phyloP scores from a whole-genome alignment of 768 basidiomycete species.

The Rhodotorula sphaerocarpa region DNA sequence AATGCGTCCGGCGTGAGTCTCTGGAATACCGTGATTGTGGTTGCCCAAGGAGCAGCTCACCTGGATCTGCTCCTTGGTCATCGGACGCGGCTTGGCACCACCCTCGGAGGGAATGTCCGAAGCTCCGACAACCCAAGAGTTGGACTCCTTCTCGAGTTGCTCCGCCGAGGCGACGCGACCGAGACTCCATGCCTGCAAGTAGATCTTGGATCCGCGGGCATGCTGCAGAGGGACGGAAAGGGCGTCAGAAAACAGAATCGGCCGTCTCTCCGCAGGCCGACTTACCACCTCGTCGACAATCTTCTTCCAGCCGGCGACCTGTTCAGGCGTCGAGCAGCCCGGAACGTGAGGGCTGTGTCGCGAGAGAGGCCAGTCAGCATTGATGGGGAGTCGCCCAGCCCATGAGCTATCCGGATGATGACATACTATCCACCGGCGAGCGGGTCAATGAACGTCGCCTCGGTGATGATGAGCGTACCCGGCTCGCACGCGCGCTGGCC shows the following conservation, averaged over 20 bases:
- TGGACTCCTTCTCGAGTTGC: constrained; percentile 4
- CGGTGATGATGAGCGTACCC: constrained; percentile 53
- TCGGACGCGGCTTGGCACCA: constrained; percentile 21
- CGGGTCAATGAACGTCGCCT: constrained; percentile 44
- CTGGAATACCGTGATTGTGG: constrained; percentile 53
- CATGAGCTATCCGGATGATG: too few species aligned
- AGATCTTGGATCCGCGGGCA: constrained; percentile 51
- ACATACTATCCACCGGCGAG: constrained; percentile 53
- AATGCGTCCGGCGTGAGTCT: constrained; percentile 34
- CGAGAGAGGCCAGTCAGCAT: not conserved
- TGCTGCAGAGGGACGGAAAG: too few species aligned
- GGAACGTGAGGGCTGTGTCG: not conserved
- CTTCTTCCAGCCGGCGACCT: constrained; percentile 55
- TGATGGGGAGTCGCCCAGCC: constrained; percentile 47
- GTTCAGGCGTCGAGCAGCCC: constrained; percentile 41
- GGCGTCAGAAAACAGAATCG: too few species aligned
- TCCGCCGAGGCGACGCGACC: constrained; percentile 46
- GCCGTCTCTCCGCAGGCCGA: too few species aligned
- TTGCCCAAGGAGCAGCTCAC: constrained; percentile 39
- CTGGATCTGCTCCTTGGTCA: constrained; percentile 45
- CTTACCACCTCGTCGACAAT: constrained; percentile 51
- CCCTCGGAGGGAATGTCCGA: constrained; percentile 25
- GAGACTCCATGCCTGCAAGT: constrained; percentile 55
- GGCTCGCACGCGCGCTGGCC: constrained; percentile 42
- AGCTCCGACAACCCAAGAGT: constrained; percentile 23